Evolutionary conservation across 2,329 filamentous ascomycete genomes (phyloP).

Genomic region (Hypoxylon sp.): DNA sequence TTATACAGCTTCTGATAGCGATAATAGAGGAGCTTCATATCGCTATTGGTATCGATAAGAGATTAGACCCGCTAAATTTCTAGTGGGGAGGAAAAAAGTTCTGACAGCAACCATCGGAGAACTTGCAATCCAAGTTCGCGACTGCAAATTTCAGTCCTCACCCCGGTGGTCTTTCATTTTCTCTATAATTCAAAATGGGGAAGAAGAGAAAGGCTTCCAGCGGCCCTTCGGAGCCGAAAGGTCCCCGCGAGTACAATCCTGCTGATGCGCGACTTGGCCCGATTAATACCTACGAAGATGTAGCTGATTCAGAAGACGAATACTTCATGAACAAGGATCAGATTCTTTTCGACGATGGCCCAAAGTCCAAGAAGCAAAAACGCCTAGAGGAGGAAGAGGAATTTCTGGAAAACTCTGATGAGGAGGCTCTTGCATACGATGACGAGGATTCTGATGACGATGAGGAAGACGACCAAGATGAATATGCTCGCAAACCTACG

Average conservation of each 20-base stretch:
- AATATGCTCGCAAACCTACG: conserved; percentile 58
- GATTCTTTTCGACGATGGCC: conserved; percentile 86
- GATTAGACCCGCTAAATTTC: conserved; percentile 17
- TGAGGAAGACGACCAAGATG: conserved; percentile 63
- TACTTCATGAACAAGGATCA: conserved; percentile 90
- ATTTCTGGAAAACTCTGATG: conserved; percentile 72
- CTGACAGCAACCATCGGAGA: conserved; percentile 8
- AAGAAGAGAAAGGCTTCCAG: conserved; percentile 80
- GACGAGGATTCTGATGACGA: conserved; percentile 59
- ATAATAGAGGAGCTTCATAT: conserved; percentile 2
- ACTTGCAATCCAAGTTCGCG: conserved; percentile 2
- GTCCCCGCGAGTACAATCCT: conserved; percentile 69
- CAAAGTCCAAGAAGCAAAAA: conserved; percentile 81
- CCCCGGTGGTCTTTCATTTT: not conserved
- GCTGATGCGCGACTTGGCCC: conserved; percentile 73
- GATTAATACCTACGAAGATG: conserved; percentile 80
- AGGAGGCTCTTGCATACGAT: conserved; percentile 70
- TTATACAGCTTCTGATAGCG: not conserved
- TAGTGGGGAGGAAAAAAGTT: conserved; percentile 42
- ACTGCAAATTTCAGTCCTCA: not conserved
- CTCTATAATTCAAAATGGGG: conserved; percentile 62
- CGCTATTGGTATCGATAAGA: conserved; percentile 28
- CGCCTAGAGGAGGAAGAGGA: conserved; percentile 77
- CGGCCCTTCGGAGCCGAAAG: conserved; percentile 60
- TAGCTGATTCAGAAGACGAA: conserved; percentile 94